Conservation (phyloP, 495 filamentous ascomycete genomes). For the Podospora didyma region DNA sequence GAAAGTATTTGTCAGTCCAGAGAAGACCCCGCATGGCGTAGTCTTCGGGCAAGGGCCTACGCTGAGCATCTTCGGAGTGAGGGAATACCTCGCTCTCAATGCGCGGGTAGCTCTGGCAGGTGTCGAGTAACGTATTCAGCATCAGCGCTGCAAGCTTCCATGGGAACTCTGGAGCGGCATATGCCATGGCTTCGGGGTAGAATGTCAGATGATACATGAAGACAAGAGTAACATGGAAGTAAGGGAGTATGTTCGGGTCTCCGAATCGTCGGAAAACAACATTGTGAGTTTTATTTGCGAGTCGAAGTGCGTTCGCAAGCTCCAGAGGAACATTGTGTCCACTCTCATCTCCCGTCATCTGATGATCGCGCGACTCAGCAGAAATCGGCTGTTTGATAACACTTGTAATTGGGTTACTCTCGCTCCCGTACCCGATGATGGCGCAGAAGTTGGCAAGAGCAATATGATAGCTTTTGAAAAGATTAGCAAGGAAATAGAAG, state of each 20-base stretch:
- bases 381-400: slow-evolving; percentile 17
- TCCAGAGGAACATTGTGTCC: slow-evolving; percentile 8
- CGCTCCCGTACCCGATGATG: slow-evolving; percentile 35
- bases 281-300: slow-evolving; percentile 32
- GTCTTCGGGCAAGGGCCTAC: slow-evolving; percentile 77
- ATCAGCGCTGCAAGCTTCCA: slow-evolving; percentile 62
- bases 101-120: slow-evolving; percentile 37
- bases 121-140: slow-evolving; percentile 59
- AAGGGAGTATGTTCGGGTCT: slow-evolving; percentile 62
- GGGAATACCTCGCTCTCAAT: slow-evolving; percentile 54
- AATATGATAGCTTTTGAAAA: too few relatives aligned
- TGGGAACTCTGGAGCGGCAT: slow-evolving; percentile 47
- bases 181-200: slow-evolving; percentile 45
- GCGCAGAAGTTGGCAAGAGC: slow-evolving; percentile 28
- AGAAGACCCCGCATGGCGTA: slow-evolving; percentile 72
- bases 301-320: neutral
- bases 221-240: slow-evolving; percentile 63
- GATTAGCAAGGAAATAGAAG: too few relatives aligned
- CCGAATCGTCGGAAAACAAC: slow-evolving; percentile 56
- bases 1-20: slow-evolving; percentile 68
- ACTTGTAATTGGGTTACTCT: slow-evolving; percentile 32
- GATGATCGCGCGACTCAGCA: slow-evolving; percentile 5
- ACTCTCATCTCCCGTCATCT: neutral
- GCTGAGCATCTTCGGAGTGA: slow-evolving; percentile 40
- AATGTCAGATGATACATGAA: slow-evolving; percentile 62